Conservation (phyloP, 2,329 filamentous ascomycete genomes). For the Xylariaceae sp. region DNA sequence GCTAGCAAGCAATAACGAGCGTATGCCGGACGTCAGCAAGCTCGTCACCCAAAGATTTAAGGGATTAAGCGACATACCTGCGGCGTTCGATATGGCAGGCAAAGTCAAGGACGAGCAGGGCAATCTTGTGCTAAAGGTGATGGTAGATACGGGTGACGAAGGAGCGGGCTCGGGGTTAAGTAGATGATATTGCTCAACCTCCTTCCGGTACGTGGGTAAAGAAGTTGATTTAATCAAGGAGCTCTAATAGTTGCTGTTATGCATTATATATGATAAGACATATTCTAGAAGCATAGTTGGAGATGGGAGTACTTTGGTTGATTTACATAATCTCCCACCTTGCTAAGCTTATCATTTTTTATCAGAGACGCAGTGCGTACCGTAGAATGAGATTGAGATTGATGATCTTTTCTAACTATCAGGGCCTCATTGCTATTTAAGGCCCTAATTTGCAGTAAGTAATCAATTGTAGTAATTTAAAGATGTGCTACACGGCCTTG, state of each 20-base stretch:
- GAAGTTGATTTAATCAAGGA: not conserved
- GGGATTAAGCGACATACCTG: constrained; percentile 66
- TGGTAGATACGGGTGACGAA: constrained; percentile 54
- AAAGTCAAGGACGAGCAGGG: constrained; percentile 73
- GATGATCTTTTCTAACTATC: not conserved
- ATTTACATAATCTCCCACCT: not conserved
- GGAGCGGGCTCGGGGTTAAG: constrained; percentile 5
- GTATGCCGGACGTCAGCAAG: constrained; percentile 68
- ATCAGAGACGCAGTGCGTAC: not conserved
- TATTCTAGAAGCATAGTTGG: too few relatives aligned
- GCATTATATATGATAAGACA: too few relatives aligned
- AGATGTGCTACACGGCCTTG: too few relatives aligned
- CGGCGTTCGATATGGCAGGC: constrained; percentile 75
- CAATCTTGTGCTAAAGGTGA: constrained; percentile 76
- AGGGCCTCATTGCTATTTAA: too few relatives aligned
- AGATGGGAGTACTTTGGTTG: too few relatives aligned
- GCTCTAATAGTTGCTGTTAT: not conserved
- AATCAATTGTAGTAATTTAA: too few relatives aligned
- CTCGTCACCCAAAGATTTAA: constrained; percentile 74
- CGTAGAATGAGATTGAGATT: not conserved
- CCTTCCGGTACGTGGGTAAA: not conserved
- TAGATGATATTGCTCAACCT: not conserved
- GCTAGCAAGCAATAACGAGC: constrained; percentile 52
- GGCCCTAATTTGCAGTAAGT: too few relatives aligned
- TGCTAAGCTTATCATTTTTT: not conserved